Conservation (phyloP, 768 basidiomycete species). For the Cystobasidiopsis lactophilus region DNA sequence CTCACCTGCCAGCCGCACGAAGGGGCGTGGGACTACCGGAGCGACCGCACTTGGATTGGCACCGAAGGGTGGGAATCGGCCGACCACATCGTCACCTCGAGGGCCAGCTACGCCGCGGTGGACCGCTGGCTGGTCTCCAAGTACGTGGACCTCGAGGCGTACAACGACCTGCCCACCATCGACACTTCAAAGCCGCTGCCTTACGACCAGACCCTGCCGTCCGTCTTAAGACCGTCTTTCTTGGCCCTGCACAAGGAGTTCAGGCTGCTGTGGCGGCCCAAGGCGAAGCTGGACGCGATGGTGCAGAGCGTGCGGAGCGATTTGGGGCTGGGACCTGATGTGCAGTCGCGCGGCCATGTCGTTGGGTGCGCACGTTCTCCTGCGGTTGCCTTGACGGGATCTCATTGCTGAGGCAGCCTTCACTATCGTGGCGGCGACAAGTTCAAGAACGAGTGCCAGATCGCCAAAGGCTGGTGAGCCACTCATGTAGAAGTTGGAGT, state of each 20-base stretch:
- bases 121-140: background rate
- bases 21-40: background rate
- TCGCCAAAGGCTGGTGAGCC: background rate
- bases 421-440: conserved; percentile 2
- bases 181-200: background rate
- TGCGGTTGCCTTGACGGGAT: too few species aligned
- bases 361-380: background rate
- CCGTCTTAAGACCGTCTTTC: background rate
- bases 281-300: background rate
- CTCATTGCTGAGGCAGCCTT: background rate
- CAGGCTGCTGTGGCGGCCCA: background rate
- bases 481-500: background rate
- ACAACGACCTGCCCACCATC: background rate
- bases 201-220: background rate
- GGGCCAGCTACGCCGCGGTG: background rate
- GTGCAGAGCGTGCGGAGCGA: background rate
- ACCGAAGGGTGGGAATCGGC: too few species aligned
- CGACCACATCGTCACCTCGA: background rate
- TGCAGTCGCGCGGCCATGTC: background rate
- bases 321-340: background rate
- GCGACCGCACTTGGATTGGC: too few species aligned
- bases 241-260: background rate
- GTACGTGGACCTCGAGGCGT: background rate
- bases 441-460: background rate
- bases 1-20: background rate